A percentile compares a stretch with the other conserved stretches of the same genome.
These are phyloP conservation scores for Geosmithia morbida DNA, from an alignment of 2,329 filamentous ascomycete species.

Conservation along the genomic window DNA sequence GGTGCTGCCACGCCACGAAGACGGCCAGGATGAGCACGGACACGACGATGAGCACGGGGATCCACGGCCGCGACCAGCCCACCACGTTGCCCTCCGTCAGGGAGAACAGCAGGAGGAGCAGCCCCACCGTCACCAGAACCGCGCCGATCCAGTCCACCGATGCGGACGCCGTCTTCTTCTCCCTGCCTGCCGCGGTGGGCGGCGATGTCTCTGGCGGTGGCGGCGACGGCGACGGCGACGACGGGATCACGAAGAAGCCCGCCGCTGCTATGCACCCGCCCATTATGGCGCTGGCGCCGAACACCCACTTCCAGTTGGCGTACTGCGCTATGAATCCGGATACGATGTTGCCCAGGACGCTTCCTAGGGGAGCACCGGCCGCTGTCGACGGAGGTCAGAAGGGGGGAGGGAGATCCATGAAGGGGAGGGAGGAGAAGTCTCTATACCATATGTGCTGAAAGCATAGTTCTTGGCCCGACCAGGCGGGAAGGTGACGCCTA, in stretches of 20 bases:
- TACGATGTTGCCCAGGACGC: constrained; percentile 49
- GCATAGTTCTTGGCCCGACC: constrained; percentile 58
- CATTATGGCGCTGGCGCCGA: constrained; percentile 48
- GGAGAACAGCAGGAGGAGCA: constrained; percentile 50
- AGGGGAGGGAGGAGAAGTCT: not conserved
- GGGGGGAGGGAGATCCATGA: not conserved
- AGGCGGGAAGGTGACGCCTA: constrained; percentile 52
- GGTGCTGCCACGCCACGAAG: constrained; percentile 48
- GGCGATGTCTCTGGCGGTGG: not conserved
- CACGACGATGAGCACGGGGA: constrained; percentile 43
- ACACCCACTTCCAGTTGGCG: constrained; percentile 51
- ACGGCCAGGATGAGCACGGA: constrained; percentile 37
- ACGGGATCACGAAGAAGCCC: constrained; percentile 45
- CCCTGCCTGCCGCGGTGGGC: not conserved
- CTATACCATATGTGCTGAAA: constrained; percentile 44
- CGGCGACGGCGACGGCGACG: constrained; percentile 20
- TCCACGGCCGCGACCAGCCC: constrained; percentile 51
- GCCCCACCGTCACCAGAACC: constrained; percentile 43
- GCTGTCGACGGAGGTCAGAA: constrained; percentile 15
- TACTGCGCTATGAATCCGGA: constrained; percentile 50
- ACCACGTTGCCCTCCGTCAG: constrained; percentile 56
- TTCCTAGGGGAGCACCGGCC: constrained; percentile 50
- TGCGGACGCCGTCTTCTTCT: constrained; percentile 6
- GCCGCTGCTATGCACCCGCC: constrained; percentile 39
- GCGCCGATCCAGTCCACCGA: constrained; percentile 55